Percentiles rank a stretch among this genome's conserved stretches.
Conservation (phyloP, 441 rosid genomes). For the Mallotus repandus region DNA sequence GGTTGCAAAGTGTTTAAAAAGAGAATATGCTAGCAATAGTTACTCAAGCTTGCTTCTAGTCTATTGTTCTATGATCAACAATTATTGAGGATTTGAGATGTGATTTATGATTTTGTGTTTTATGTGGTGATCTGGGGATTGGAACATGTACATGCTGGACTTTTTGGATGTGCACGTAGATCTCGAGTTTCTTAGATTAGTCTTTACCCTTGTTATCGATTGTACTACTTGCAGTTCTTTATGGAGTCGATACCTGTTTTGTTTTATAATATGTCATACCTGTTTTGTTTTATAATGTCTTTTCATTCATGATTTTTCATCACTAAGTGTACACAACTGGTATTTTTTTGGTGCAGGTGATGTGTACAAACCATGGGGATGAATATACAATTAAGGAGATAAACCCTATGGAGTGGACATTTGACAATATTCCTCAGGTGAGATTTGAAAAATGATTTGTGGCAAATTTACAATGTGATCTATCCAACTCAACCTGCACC, state of each 20-base stretch:
- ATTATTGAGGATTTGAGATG: background rate
- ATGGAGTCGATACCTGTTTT: background rate
- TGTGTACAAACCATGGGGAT: conserved; percentile 71
- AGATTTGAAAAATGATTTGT: conserved; percentile 17
- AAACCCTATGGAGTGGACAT: conserved; percentile 69
- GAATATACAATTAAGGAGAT: conserved; percentile 64
- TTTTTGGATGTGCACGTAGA: background rate
- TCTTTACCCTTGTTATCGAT: background rate
- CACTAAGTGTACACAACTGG: background rate
- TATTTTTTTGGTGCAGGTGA: conserved; percentile 44
- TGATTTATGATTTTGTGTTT: background rate
- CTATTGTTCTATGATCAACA: background rate
- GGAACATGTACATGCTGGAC: background rate
- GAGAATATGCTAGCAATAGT: background rate
- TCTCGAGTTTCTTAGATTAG: background rate
- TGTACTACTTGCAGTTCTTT: background rate
- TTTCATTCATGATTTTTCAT: background rate
- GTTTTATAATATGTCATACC: background rate
- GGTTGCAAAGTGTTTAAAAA: background rate
- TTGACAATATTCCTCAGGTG: conserved; percentile 55
- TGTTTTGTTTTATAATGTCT: background rate
- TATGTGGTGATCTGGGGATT: background rate
- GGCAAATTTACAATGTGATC: too few species aligned
- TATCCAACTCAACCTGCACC: too few species aligned
- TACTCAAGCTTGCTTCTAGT: background rate